Evolutionary conservation across 2,329 filamentous ascomycete genomes (phyloP).

Genomic region (Nectriaceae sp.): DNA sequence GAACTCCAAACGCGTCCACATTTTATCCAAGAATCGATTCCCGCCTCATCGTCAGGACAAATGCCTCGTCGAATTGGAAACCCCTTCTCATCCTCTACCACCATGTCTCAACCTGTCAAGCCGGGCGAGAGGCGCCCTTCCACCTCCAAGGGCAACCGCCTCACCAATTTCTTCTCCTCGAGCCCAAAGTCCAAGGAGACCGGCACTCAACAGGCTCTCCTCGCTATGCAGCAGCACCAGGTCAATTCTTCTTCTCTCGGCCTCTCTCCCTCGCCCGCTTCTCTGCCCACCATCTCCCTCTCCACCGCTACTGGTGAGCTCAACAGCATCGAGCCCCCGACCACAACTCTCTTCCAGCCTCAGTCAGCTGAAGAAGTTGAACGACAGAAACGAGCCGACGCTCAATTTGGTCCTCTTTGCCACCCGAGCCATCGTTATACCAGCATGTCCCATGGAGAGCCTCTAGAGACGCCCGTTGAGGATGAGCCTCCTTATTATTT

Average conservation of each 20-base stretch:
- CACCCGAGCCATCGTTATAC: slow-evolving; percentile 83
- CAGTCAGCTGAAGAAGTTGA: slow-evolving; percentile 81
- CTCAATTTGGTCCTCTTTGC: slow-evolving; percentile 86
- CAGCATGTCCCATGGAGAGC: slow-evolving; percentile 81
- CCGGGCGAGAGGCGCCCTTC: slow-evolving; percentile 59
- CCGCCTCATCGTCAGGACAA: slow-evolving; percentile 35
- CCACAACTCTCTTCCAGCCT: slow-evolving; percentile 82
- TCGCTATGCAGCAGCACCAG: slow-evolving; percentile 63
- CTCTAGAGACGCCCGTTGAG: slow-evolving; percentile 80
- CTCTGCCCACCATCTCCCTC: slow-evolving; percentile 87
- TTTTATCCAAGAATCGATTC: slow-evolving; percentile 1
- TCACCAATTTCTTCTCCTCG: slow-evolving; percentile 80
- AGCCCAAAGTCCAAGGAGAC: slow-evolving; percentile 74
- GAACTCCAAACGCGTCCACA: slow-evolving; percentile 1
- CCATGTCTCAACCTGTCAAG: slow-evolving; percentile 50
- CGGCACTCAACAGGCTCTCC: slow-evolving; percentile 66
- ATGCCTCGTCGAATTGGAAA: slow-evolving; percentile 63
- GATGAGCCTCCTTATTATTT: slow-evolving; percentile 98
- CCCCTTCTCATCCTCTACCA: slow-evolving; percentile 55
- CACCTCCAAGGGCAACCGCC: slow-evolving; percentile 70
- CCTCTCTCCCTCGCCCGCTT: slow-evolving; percentile 72
- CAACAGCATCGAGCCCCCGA: slow-evolving; percentile 70
- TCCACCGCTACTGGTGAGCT: slow-evolving; percentile 80
- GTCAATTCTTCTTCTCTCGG: slow-evolving; percentile 53
- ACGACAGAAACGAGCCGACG: slow-evolving; percentile 74